Evolutionary conservation across 805 yeast genomes (phyloP).

Genomic region (Hanseniaspora pseudoguilliermondii): DNA sequence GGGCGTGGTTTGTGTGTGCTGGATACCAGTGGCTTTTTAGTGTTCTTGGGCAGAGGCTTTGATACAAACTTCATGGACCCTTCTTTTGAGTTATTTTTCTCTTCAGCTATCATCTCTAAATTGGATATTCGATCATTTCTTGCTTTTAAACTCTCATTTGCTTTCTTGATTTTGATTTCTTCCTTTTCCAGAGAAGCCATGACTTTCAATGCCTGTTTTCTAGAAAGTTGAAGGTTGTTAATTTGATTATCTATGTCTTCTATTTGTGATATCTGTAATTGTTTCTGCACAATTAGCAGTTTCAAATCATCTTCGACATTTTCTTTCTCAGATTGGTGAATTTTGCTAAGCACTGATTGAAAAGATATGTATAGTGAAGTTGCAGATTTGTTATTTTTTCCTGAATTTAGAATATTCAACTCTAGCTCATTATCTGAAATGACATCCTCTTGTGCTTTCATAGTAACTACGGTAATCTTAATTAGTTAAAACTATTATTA

Average conservation of each 20-base stretch:
- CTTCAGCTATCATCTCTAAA: constrained; percentile 14
- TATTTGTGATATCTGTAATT: constrained; percentile 51
- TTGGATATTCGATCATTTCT: constrained; percentile 13
- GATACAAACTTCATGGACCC: constrained; percentile 15
- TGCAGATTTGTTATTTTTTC: no score
- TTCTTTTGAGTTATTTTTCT: constrained; percentile 14
- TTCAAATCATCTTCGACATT: constrained; percentile 36
- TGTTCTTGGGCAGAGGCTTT: constrained; percentile 22
- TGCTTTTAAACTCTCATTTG: constrained; percentile 29
- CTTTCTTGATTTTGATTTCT: constrained; percentile 36
- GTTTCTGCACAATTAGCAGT: constrained; percentile 48
- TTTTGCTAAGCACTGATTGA: constrained; percentile 30
- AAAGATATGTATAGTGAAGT: neutral
- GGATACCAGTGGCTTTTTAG: constrained; percentile 18
- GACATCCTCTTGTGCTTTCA: neutral
- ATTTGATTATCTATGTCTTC: constrained; percentile 50
- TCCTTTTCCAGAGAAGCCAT: constrained; percentile 50
- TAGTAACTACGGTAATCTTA: neutral
- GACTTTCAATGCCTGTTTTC: constrained; percentile 44
- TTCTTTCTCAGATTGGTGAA: constrained; percentile 30
- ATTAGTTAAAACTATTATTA: no score
- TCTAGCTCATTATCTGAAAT: neutral
- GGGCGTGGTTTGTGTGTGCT: constrained; percentile 8
- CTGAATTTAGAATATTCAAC: neutral
- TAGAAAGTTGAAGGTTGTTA: constrained; percentile 36